These are phyloP conservation scores for Volutella citrinella DNA, from an alignment of 2,329 filamentous ascomycete genomes.

Conservation along the genomic window DNA sequence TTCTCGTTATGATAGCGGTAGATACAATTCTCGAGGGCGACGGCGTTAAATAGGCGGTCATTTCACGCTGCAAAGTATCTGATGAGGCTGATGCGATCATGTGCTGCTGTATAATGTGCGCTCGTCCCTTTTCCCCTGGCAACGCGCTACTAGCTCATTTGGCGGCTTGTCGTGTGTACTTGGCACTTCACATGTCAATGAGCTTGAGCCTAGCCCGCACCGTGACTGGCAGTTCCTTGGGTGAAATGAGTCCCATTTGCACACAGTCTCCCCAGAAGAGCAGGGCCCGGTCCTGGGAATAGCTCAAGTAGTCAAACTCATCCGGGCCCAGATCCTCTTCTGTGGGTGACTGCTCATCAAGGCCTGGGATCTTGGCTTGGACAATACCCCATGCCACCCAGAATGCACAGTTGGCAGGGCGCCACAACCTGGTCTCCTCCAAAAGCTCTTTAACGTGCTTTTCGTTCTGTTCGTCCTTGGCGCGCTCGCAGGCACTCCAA, in stretches of 20 bases:
- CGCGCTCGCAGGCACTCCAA: slow-evolving; percentile 52
- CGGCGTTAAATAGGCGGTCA: too few species aligned
- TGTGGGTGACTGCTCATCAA: slow-evolving; percentile 49
- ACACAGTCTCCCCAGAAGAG: slow-evolving; percentile 95
- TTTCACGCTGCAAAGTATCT: too few species aligned
- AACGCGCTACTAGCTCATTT: too few species aligned
- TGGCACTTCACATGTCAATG: slow-evolving; percentile 63
- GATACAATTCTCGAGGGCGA: too few species aligned
- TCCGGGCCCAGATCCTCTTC: slow-evolving; percentile 41
- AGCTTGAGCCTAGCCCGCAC: slow-evolving; percentile 65
- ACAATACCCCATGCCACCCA: slow-evolving; percentile 98
- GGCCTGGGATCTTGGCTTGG: slow-evolving; percentile 80
- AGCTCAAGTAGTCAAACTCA: slow-evolving; percentile 90
- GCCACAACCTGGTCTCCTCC: slow-evolving; percentile 80
- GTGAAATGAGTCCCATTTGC: slow-evolving; percentile 67
- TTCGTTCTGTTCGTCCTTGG: slow-evolving; percentile 63
- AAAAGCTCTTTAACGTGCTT: slow-evolving; percentile 67
- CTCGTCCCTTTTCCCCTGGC: too few species aligned
- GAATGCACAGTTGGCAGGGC: slow-evolving; percentile 79
- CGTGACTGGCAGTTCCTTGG: slow-evolving; percentile 72
- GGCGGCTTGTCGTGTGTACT: too few species aligned
- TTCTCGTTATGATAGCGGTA: too few species aligned
- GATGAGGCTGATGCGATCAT: too few species aligned
- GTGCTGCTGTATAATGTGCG: too few species aligned
- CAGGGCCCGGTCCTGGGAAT: slow-evolving; percentile 84